Evolutionary conservation across 1,139 yeast species (phyloP).

Genomic region (Yamadazyma triangularis): DNA sequence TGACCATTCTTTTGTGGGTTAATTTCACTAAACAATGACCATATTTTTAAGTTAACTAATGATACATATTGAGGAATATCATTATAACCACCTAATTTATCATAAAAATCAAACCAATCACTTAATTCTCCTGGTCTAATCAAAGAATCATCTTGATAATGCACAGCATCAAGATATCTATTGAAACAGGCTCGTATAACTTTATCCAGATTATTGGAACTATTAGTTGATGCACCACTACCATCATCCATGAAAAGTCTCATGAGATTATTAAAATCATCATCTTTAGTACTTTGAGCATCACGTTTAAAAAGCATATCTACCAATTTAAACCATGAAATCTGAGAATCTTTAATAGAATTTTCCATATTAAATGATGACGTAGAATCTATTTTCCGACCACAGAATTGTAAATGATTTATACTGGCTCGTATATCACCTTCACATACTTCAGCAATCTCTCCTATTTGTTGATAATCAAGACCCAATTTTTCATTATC

Average conservation of each 20-base stretch:
- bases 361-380: no score
- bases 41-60: constrained; percentile 59
- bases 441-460: constrained; percentile 67
- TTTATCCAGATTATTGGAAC: constrained; percentile 51
- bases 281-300: constrained; percentile 41
- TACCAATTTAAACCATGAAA: constrained; percentile 59
- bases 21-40: constrained; percentile 62
- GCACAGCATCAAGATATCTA: constrained; percentile 45
- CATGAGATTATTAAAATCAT: constrained; percentile 41
- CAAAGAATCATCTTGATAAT: constrained; percentile 63
- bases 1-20: constrained; percentile 26
- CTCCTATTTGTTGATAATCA: constrained; percentile 33
- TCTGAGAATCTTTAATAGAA: constrained; percentile 46
- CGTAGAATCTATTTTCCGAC: constrained; percentile 12
- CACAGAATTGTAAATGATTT: constrained; percentile 74
- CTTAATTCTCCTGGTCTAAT: constrained; percentile 58
- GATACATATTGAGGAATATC: constrained; percentile 55
- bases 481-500: constrained; percentile 28
- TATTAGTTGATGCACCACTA: constrained; percentile 42
- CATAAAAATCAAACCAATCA: constrained; percentile 78
- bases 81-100: constrained; percentile 25
- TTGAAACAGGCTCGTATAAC: constrained; percentile 73
- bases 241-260: constrained; percentile 29
- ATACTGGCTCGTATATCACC: constrained; percentile 86
- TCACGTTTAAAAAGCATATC: constrained; percentile 51